Base-by-base conservation (phyloP, 345 rosid species). In the Cochlearia excelsa region DNA sequence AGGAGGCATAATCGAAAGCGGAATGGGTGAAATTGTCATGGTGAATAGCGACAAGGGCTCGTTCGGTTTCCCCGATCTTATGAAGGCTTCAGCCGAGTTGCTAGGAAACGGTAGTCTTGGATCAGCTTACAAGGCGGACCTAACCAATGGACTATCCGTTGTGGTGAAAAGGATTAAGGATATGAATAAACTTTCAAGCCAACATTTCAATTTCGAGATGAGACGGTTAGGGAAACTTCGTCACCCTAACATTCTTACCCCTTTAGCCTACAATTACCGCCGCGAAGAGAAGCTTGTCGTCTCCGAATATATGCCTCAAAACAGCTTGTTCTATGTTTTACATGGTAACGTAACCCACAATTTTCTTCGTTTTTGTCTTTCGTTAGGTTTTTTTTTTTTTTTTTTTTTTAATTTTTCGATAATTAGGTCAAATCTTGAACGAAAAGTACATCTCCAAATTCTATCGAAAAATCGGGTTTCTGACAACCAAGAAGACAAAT, bases 31-130 rank as follows among this genome's bases (percentile, higher is more conserved):
- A 38, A 50, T 92, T 60, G 68, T 76, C 9, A 81, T 92, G 81
- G 73, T 92, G 37, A 84, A 84, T 30, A 76, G 51, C 6, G 95
- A 88, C 2, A 92, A 73, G 68, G 90, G 84, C 26, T 44, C 74
- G 0, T 88, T 92, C 8, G 86, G 85, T 49, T 70, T 88, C 72
- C 73, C 82, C 0, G 96, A 92, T 77, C 69, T 92, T 65, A 92
- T 92, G 96, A 88, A 82, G 68, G 95, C 98, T 1, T 83, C 93
- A 0, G 98, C 98, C 0, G 95, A 88, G 70, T 93, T 86, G 54
- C 67, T 92, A 2, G 98, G 97, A 26, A 92, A 81, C 40, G 93
- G 98, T 29, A 81, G 90, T 7, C 61, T 92, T 51, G 97, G 98
- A 41, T 92, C 98, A 39, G 85, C 97, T 3, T 92, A 92, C 27